Base-by-base conservation (phyloP, 2,329 filamentous ascomycete genomes). In the Colletotrichum spaethianum region DNA sequence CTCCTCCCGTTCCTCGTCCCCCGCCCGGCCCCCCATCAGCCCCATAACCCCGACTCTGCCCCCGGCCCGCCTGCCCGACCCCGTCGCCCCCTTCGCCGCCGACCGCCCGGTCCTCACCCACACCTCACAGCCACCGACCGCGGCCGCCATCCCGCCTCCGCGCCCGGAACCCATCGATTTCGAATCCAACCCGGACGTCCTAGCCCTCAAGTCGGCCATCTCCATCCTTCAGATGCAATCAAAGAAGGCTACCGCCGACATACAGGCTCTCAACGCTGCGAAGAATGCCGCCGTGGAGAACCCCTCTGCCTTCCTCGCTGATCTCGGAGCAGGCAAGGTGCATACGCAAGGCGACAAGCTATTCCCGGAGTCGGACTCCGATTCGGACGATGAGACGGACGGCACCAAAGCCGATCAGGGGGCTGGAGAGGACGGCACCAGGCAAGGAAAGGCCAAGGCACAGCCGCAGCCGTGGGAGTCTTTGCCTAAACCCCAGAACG, bases 181-280 rank as follows among this genome's bases (percentile, higher is more conserved):
- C 73, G 86, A 89, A 74, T 82, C 83, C 67, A 97, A 97, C 78
- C 92, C 94, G 9, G 96, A 98, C 84, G 94, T 93, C 31, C 92
- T 98, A 72, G 96, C 96, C 6, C 87, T 98, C 72, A 92, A 93
- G 75, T 94, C 93, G 33, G 94, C 95, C 56, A 94, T 98, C 72
- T 93, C 94, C 11, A 91, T 98, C 63, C 86, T 98, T 57, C 94
- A 97, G 83, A 87, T 97, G 75, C 96, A 98, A 84, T 92, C 92
- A 74, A 91, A 92, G 78, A 93, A 93, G 79, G 94, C 94, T 50
- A 85, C 91, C 61, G 88, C 89, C 57, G 95, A 98, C 82, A 91
- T 98, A 63, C 88, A 89, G 75, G 84, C 88, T 0, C 86, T 98
- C 42, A 89, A 91, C 75, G 85, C 86, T 69, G 89, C 94, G 77